Base-by-base conservation (phyloP, 345 rosid genomes). In the Ceriops decandra region DNA sequence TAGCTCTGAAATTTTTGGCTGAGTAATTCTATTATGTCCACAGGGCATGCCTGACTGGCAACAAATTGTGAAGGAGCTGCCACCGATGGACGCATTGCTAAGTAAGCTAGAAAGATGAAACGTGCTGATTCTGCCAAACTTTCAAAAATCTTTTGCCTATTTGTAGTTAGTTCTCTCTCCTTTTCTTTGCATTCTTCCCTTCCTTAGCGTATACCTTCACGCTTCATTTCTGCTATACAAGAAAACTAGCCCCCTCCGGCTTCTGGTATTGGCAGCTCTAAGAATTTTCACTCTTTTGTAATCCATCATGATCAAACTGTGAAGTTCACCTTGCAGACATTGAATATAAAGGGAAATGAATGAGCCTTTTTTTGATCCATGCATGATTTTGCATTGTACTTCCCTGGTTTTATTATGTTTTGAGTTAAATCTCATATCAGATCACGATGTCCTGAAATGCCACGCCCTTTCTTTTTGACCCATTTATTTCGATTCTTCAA, bases 31-130 rank as follows among this genome's bases (percentile, higher is more conserved):
- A 1, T 22, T 21, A 61, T 57, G 27, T 63, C 61, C 67, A 53
- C 84, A 89, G 96, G 99, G 98, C 67, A 87, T 89, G 91, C 97
- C 97, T 19, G 90, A 87, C 72, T 89, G 97, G 97, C 79, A 77
- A 68, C 88, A 93, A 82, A 88, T 93, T 56, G 69, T 85, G 65
- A 77, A 80, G 68, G 97, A 91, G 81, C 83, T 91, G 64, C 96
- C 96, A 17, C 76, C 85, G 5, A 80, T 87, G 87, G 96, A 93
- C 46, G 92, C 95, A 28, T 77, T 93, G 75, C 76, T 93, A 21
- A 91, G 98, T 79, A 93, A 89, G 82, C 81, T 93, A 57, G 96
- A 91, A 79, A 83, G 87, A 77, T 93, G 84, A 79, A 60, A 66
- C 59, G n/a, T 20, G n/a, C 30, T 16, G 58, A 53, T 32, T 47